A percentile compares a stretch with the other conserved stretches of the same genome.
Evolutionary conservation across 176 grass and related monocot species (phyloP).

Genomic region (Avena insularis): DNA sequence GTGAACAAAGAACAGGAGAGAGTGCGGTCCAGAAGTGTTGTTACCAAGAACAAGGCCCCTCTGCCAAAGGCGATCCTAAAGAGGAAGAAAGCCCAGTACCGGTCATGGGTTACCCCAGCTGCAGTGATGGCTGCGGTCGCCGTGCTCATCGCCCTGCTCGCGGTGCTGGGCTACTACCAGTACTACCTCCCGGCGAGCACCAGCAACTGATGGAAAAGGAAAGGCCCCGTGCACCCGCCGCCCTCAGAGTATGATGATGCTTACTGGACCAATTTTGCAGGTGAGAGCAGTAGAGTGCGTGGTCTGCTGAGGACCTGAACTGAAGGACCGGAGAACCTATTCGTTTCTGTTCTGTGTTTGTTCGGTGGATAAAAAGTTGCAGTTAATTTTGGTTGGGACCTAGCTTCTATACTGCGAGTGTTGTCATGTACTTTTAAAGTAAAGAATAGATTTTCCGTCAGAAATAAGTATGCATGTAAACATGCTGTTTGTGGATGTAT

Average conservation of each 20-base stretch:
- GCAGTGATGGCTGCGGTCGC: constrained; percentile 3
- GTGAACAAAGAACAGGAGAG: constrained; percentile 63
- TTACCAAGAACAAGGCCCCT: constrained; percentile 48
- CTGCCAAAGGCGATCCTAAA: constrained; percentile 71
- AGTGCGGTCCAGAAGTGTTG: constrained; percentile 39
- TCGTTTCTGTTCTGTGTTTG: constrained; percentile 41
- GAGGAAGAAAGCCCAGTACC: constrained; percentile 70
- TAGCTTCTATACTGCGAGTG: constrained; percentile 41
- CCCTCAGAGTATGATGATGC: background rate
- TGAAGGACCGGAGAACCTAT: background rate
- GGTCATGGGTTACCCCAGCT: constrained; percentile 60
- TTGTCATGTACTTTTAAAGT: constrained; percentile 48
- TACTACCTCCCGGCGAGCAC: constrained; percentile 57
- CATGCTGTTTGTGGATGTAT: constrained; percentile 23
- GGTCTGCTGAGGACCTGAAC: constrained; percentile 28
- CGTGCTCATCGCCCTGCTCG: constrained; percentile 54
- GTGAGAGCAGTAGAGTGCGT: constrained; percentile 36
- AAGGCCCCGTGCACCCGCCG: background rate
- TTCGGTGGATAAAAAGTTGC: constrained; percentile 24
- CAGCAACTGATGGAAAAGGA: constrained; percentile 43
- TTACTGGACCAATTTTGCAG: constrained; percentile 62
- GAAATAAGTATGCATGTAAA: constrained; percentile 49
- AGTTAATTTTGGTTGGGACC: constrained; percentile 40
- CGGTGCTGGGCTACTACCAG: constrained; percentile 63
- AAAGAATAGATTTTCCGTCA: constrained; percentile 39